A percentile compares a stretch with the other conserved stretches of the same genome.
Evolutionary conservation across 2,329 filamentous ascomycete species (phyloP).

Genomic region (Penicillium janthinellum): DNA sequence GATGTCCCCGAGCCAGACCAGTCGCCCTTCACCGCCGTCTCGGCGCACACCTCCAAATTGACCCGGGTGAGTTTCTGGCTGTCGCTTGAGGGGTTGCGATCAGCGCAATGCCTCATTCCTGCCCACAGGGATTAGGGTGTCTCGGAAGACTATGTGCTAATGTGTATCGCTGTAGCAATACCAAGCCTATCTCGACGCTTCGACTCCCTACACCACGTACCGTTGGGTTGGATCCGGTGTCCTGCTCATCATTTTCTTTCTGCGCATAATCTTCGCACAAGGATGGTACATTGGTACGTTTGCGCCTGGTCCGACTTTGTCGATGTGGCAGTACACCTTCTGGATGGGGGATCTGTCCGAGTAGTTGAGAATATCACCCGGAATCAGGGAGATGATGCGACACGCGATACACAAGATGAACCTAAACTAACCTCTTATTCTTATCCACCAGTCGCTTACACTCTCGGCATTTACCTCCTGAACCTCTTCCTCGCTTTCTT

Average conservation of each 20-base stretch:
- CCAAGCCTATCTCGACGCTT: slow-evolving; percentile 91
- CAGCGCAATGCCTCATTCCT: slow-evolving; percentile 12
- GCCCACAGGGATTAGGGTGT: not conserved
- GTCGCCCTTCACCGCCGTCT: slow-evolving; percentile 89
- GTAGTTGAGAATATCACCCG: not conserved
- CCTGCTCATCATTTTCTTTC: slow-evolving; percentile 76
- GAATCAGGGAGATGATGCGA: not conserved
- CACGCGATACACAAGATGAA: not conserved
- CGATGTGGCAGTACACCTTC: not conserved
- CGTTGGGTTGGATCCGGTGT: slow-evolving; percentile 84
- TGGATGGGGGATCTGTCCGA: not conserved
- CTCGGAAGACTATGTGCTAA: slow-evolving; percentile 10
- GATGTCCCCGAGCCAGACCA: slow-evolving; percentile 83
- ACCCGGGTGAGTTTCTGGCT: slow-evolving; percentile 41
- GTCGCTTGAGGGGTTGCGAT: slow-evolving; percentile 9
- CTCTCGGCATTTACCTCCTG: slow-evolving; percentile 95
- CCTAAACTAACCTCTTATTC: slow-evolving; percentile 10
- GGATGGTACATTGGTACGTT: slow-evolving; percentile 97
- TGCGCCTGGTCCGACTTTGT: not conserved
- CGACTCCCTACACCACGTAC: slow-evolving; percentile 84
- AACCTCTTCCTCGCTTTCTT: slow-evolving; percentile 99
- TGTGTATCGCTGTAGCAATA: slow-evolving; percentile 66
- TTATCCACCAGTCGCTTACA: slow-evolving; percentile 75
- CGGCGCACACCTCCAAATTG: slow-evolving; percentile 69
- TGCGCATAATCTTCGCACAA: slow-evolving; percentile 87